A percentile compares a stretch with the other conserved stretches of the same genome.
These are phyloP conservation scores for Aspergillus sp. DNA, from an alignment of 2,329 filamentous ascomycete species.

Conservation along the genomic window DNA sequence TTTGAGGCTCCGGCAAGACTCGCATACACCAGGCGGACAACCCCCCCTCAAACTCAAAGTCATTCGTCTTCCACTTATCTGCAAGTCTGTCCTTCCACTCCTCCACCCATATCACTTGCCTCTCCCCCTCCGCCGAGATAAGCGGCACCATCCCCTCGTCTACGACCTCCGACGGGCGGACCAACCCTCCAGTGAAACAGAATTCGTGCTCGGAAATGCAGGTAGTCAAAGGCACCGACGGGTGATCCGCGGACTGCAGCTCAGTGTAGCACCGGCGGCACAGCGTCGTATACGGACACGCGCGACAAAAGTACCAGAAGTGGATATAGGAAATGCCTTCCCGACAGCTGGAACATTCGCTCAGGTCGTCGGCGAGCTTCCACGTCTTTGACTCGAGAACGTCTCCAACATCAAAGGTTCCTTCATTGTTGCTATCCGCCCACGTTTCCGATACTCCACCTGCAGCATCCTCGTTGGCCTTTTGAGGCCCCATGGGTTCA, in stretches of 20 bases:
- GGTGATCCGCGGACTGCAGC: not conserved
- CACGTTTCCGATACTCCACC: not conserved
- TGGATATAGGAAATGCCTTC: not conserved
- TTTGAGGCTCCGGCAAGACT: not conserved
- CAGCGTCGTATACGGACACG: not conserved
- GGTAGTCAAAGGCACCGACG: not conserved
- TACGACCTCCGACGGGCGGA: not conserved
- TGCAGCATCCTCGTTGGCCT: not conserved
- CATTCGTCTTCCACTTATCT: constrained; percentile 13
- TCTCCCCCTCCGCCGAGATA: constrained; percentile 1
- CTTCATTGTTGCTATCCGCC: not conserved
- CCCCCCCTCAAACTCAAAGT: constrained; percentile 1
- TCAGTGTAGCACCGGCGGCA: constrained; percentile 8
- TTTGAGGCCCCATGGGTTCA: no score
- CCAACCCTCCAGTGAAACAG: not conserved
- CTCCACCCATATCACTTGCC: constrained; percentile 8
- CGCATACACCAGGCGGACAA: not conserved
- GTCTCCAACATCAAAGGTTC: no score
- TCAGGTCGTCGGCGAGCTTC: not conserved
- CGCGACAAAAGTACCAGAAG: constrained; percentile 9
- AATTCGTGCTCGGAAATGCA: not conserved
- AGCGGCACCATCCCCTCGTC: not conserved
- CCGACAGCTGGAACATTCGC: constrained; percentile 9
- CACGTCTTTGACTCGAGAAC: not conserved
- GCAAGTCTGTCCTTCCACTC: constrained; percentile 19